Base-by-base conservation (phyloP, 192 early-diverging fungal genomes). In the Piromyces finnis region DNA sequence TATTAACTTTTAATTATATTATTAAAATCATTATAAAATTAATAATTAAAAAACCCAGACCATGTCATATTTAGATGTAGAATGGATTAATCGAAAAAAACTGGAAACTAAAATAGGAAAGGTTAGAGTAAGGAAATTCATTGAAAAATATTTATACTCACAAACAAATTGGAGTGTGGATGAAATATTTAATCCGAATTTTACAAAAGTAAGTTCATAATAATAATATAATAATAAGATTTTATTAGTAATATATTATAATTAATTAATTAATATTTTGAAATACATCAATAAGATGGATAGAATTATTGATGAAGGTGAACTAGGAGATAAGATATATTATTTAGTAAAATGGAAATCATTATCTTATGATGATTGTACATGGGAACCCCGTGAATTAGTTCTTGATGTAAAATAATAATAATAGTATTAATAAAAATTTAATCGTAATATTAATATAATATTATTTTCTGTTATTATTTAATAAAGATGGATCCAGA, bases 321-420 rank as follows among this genome's bases (percentile, higher is more conserved):
- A 68, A n/a, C n/a, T 68, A 68, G 51, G 51, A 26, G 84, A 84
- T 13, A 88, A 89, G 27, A 90, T 88, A 17, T 94, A 96, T 86
- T 99, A 99, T 81, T 88, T 98, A 36, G 92, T 92, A 83, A 96
- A 97, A 84, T 99, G 97, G 95, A 91, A 91, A 82, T 89, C 92
- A 12, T 84, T 98, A 29, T 88, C 92, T 37, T 98, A 99, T 83
- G 89, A 92, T 82, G 89, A 95, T 68, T 92, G 92, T 80, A 96
- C 97, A 7, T 99, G 96, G 96, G 96, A 98, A 81, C 83, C 89
- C 22, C 51, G 51, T 68, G 51, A 68, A 68, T 68, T 68, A 68
- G 51, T 68, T 68, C 51, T 68, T 68, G 51, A 68, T n/a, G 51
- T 68, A n/a, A 68, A 27, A 14, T 37, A 14, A 14, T 37, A 37